Conservation (phyloP, 805 yeast genomes). For the Lachancea waltii region DNA sequence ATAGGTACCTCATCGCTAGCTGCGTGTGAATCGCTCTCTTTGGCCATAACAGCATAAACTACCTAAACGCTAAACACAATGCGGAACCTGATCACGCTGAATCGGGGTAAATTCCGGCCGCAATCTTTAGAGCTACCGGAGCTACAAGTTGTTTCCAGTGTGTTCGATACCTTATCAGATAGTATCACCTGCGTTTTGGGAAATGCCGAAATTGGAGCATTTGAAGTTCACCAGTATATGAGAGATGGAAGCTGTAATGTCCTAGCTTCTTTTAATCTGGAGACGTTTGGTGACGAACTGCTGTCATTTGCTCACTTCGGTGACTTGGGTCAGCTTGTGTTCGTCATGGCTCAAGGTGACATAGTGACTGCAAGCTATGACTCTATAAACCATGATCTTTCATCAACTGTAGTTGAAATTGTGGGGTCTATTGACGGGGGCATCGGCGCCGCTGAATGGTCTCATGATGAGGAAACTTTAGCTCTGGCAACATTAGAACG, state of each 20-base stretch:
- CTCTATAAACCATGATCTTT: conserved; percentile 37
- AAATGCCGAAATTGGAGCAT: conserved; percentile 44
- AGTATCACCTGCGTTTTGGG: conserved; percentile 61
- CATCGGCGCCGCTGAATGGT: conserved; percentile 70
- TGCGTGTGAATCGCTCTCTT: too few species aligned
- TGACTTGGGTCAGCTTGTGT: conserved; percentile 58
- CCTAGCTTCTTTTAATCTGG: conserved; percentile 55
- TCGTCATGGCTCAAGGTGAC: conserved; percentile 72
- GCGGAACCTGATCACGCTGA: conserved; percentile 32
- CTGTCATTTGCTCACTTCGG: conserved; percentile 61
- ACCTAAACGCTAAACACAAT: conserved; percentile 11
- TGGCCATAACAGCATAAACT: not conserved
- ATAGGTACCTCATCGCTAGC: conserved; percentile 7
- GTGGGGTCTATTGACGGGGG: conserved; percentile 83
- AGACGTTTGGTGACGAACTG: conserved; percentile 37
- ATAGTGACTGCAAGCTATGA: conserved; percentile 61
- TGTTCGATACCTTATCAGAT: conserved; percentile 69
- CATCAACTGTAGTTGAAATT: conserved; percentile 54
- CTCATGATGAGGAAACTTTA: conserved; percentile 84
- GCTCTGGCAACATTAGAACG: conserved; percentile 57
- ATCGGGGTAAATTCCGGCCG: conserved; percentile 29
- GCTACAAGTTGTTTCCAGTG: conserved; percentile 27
- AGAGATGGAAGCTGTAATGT: conserved; percentile 53
- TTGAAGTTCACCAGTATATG: conserved; percentile 73
- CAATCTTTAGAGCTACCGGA: conserved; percentile 13